Conservation (phyloP, 2,329 filamentous ascomycete species). For the Cladosporium sp. region DNA sequence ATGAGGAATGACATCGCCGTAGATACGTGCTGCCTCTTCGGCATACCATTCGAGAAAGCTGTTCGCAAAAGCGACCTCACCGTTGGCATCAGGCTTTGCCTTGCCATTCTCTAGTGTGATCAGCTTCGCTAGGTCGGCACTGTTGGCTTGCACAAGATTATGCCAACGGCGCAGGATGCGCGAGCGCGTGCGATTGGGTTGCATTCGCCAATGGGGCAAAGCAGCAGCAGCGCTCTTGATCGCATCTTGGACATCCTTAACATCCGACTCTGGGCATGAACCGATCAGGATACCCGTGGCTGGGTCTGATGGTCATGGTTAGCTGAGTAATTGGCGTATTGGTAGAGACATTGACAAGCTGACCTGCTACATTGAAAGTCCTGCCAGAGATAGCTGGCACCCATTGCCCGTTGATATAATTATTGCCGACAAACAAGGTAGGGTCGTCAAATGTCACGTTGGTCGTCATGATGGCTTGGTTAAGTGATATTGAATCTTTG, state of each 20-base stretch:
- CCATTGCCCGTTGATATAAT: not conserved
- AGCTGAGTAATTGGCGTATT: conserved; percentile 10
- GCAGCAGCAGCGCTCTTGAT: conserved; percentile 76
- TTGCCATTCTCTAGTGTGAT: conserved; percentile 55
- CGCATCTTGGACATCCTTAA: conserved; percentile 71
- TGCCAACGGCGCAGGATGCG: conserved; percentile 76
- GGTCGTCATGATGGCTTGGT: not conserved
- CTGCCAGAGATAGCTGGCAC: not conserved
- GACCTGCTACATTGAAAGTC: not conserved
- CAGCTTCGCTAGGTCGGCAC: conserved; percentile 73
- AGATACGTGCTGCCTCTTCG: conserved; percentile 17
- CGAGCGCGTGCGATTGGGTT: conserved; percentile 69
- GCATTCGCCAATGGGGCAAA: conserved; percentile 64
- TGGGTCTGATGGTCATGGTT: conserved; percentile 56
- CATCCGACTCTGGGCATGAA: conserved; percentile 77
- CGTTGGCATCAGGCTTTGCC: conserved; percentile 19
- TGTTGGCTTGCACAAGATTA: conserved; percentile 71
- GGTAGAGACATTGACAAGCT: not conserved
- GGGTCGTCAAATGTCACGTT: not conserved
- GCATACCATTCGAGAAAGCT: conserved; percentile 23
- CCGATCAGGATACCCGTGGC: conserved; percentile 76
- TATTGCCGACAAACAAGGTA: not conserved
- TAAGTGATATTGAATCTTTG: too few species aligned
- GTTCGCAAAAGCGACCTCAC: conserved; percentile 21
- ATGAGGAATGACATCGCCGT: conserved; percentile 13